These are phyloP conservation scores for Metschnikowia vanudenii DNA, from an alignment of 805 yeast genomes.

Conservation along the genomic window DNA sequence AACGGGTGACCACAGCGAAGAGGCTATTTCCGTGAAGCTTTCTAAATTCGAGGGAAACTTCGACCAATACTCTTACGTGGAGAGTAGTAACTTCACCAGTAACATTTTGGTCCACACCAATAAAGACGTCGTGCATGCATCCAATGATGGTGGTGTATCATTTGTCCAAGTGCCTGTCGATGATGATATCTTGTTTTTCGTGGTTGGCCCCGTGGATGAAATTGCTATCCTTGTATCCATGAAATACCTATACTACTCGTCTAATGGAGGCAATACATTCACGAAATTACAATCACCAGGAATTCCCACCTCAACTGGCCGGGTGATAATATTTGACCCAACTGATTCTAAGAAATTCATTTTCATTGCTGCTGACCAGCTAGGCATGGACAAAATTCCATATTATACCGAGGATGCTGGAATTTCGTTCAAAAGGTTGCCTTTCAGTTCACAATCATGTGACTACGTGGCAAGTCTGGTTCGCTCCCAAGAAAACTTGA, in stretches of 20 bases:
- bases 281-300: conserved; percentile 39
- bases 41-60: conserved; percentile 53
- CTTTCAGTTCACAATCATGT: conserved; percentile 58
- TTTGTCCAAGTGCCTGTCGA: conserved; percentile 42
- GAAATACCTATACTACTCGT: conserved; percentile 54
- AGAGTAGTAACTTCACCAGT: conserved; percentile 26
- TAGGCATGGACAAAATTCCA: conserved; percentile 57
- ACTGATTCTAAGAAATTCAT: conserved; percentile 56
- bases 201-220: conserved; percentile 59
- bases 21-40: conserved; percentile 35
- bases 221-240: conserved; percentile 54
- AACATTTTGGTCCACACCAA: conserved; percentile 57
- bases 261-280: conserved; percentile 67
- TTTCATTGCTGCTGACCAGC: conserved; percentile 62
- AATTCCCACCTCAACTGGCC: conserved; percentile 34
- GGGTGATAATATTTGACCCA: conserved; percentile 62
- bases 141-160: conserved; percentile 65
- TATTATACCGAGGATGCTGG: conserved; percentile 72
- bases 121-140: conserved; percentile 53
- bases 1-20: conserved; percentile 3
- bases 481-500: conserved; percentile 43
- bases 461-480: conserved; percentile 62
- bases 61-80: conserved; percentile 52
- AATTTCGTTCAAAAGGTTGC: conserved; percentile 51
- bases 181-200: conserved; percentile 51